These are phyloP conservation scores for Balakata baccata DNA, from an alignment of 345 rosid species.

Conservation along the genomic window DNA sequence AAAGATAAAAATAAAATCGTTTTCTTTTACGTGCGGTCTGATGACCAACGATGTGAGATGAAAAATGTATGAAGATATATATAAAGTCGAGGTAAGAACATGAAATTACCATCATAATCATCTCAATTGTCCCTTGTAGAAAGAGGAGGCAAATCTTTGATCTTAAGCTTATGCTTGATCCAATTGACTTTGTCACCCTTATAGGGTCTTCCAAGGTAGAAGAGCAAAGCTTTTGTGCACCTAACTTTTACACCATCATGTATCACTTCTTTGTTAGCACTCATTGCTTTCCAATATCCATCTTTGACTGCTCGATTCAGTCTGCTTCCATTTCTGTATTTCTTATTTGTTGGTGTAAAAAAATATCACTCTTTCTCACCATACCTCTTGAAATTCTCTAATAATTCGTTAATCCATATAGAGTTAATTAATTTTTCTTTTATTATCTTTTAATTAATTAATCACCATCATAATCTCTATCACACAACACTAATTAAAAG, in stretches of 20 bases:
- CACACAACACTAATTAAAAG: too few relatives aligned
- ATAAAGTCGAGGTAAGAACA: background rate
- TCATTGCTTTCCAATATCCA: conserved; percentile 28
- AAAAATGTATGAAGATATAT: too few relatives aligned
- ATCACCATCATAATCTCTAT: too few relatives aligned
- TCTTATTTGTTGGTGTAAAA: conserved; percentile 21
- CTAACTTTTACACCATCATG: background rate
- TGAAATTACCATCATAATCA: conserved; percentile 22
- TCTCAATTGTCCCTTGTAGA: background rate
- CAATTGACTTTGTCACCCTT: conserved; percentile 21
- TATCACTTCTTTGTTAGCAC: background rate
- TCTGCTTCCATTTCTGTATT: conserved; percentile 18
- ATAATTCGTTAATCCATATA: background rate
- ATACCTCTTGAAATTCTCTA: background rate
- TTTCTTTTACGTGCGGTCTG: too few relatives aligned
- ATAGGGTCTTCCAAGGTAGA: conserved; percentile 13
- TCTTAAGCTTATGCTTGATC: conserved; percentile 24
- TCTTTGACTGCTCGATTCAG: conserved; percentile 16
- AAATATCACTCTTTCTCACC: conserved; percentile 19
- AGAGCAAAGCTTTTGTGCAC: conserved; percentile 13
- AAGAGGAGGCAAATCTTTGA: background rate
- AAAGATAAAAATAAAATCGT: background rate
- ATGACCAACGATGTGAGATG: too few relatives aligned
- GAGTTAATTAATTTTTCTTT: too few relatives aligned
- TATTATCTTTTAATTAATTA: too few relatives aligned